Conservation (phyloP, 2,329 filamentous ascomycete species). For the Colletotrichum incanum region DNA sequence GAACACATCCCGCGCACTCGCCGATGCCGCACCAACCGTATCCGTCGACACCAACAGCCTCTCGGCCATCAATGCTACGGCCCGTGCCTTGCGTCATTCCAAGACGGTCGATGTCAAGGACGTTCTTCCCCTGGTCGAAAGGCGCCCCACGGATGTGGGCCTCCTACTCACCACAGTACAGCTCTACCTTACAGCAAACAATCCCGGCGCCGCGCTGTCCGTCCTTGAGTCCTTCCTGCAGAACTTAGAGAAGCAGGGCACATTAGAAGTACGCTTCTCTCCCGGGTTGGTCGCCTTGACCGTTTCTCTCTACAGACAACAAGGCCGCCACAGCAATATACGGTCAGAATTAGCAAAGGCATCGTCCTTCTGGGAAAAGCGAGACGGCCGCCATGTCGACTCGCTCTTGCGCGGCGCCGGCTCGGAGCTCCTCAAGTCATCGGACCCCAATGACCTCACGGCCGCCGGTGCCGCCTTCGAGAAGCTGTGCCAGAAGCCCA, state of each 20-base stretch:
- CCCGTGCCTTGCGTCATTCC: constrained; percentile 61
- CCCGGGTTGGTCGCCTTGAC: constrained; percentile 88
- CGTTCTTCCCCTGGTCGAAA: constrained; percentile 79
- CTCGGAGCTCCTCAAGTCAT: constrained; percentile 84
- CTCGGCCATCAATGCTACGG: constrained; percentile 77
- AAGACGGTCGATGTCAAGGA: constrained; percentile 78
- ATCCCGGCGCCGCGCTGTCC: constrained; percentile 81
- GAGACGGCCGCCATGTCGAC: constrained; percentile 61
- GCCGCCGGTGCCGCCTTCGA: constrained; percentile 86
- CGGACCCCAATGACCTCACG: constrained; percentile 76
- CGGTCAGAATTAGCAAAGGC: constrained; percentile 84
- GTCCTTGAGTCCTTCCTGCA: constrained; percentile 83
- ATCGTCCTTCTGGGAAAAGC: constrained; percentile 83
- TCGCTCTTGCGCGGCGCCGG: constrained; percentile 86
- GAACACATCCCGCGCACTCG: constrained; percentile 62
- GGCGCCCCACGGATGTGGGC: constrained; percentile 84
- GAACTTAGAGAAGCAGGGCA: constrained; percentile 74
- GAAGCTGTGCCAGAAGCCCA: constrained; percentile 76
- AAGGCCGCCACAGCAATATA: constrained; percentile 81
- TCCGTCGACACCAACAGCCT: constrained; percentile 57
- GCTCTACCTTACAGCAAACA: constrained; percentile 81
- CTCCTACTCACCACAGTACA: constrained; percentile 86
- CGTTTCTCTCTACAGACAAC: constrained; percentile 83
- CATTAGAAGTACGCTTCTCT: constrained; percentile 82
- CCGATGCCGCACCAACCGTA: constrained; percentile 47